Evolutionary conservation across 768 basidiomycete genomes (phyloP).

Genomic region (Psilocybe cubensis): DNA sequence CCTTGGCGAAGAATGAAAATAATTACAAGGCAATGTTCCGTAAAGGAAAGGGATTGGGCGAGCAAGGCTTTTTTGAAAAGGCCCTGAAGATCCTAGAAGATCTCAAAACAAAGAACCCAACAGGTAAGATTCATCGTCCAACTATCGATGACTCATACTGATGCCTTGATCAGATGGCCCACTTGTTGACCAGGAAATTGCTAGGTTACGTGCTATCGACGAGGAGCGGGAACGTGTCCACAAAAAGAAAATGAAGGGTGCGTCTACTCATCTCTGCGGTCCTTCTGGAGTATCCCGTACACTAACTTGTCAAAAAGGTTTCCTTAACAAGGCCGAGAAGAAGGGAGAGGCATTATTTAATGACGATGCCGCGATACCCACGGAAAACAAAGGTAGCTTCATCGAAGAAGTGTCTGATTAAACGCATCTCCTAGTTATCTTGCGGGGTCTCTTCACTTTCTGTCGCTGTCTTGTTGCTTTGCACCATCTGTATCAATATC

Average conservation of each 20-base stretch:
- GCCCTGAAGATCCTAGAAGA: slow-evolving; percentile 69
- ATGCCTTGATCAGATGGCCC: slow-evolving; percentile 48
- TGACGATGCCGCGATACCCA: slow-evolving; percentile 13
- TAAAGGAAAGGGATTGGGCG: slow-evolving; percentile 79
- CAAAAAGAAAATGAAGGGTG: slow-evolving; percentile 79
- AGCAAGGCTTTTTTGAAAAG: slow-evolving; percentile 77
- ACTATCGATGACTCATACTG: background rate
- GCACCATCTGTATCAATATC: slow-evolving; percentile 6
- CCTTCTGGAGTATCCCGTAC: too few species aligned
- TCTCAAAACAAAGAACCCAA: slow-evolving; percentile 62
- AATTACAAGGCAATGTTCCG: slow-evolving; percentile 83
- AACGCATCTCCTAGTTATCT: background rate
- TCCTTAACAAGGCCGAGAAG: slow-evolving; percentile 48
- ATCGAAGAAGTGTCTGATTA: slow-evolving; percentile 28
- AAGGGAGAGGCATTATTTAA: slow-evolving; percentile 28
- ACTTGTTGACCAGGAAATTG: slow-evolving; percentile 65
- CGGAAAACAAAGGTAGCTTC: slow-evolving; percentile 19
- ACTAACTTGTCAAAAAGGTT: slow-evolving; percentile 38
- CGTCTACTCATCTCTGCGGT: background rate
- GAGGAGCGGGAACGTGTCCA: slow-evolving; percentile 67
- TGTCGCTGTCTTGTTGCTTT: slow-evolving; percentile 12
- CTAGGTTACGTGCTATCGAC: slow-evolving; percentile 61
- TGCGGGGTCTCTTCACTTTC: background rate
- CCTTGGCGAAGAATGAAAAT: slow-evolving; percentile 70
- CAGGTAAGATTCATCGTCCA: slow-evolving; percentile 45